A percentile compares a stretch with the other conserved stretches of the same genome.
Evolutionary conservation across 768 basidiomycete genomes (phyloP).

Genomic region (Butyriboletus loyo): DNA sequence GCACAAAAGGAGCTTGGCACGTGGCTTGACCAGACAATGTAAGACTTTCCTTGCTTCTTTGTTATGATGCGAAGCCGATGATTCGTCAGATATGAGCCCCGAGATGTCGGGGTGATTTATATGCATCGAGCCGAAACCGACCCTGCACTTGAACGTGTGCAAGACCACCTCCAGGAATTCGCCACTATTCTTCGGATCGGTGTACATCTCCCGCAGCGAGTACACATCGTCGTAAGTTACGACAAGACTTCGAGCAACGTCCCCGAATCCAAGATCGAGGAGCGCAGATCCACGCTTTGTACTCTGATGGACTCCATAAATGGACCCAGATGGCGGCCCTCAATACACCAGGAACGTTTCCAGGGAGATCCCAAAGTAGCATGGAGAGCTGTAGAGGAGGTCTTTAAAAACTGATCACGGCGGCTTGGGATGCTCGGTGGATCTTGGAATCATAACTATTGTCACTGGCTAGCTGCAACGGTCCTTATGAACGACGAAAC

Average conservation of each 20-base stretch:
- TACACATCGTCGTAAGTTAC: slow-evolving; percentile 12
- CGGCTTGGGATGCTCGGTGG: not conserved
- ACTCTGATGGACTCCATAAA: not conserved
- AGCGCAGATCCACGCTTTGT: not conserved
- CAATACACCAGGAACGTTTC: slow-evolving; percentile 6
- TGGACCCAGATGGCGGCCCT: not conserved
- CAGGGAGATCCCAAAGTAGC: slow-evolving; percentile 12
- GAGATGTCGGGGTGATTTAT: slow-evolving; percentile 13
- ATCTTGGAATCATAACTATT: not conserved
- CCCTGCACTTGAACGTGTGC: slow-evolving; percentile 3
- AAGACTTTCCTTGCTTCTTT: not conserved
- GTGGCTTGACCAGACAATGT: slow-evolving; percentile 4
- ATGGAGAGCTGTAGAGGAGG: slow-evolving; percentile 9
- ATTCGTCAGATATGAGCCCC: slow-evolving; percentile 1
- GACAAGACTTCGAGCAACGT: slow-evolving; percentile 6
- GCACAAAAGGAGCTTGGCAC: not conserved
- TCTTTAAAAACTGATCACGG: not conserved
- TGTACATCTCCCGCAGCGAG: not conserved
- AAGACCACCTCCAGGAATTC: slow-evolving; percentile 6
- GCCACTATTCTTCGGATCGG: not conserved
- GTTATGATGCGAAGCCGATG: not conserved
- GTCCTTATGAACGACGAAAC: not conserved
- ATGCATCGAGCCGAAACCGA: slow-evolving; percentile 19
- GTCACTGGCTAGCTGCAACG: not conserved
- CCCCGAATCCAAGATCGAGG: not conserved